phyloP scores from a whole-genome alignment of 768 basidiomycete species.

The Mycena alexandri region DNA sequence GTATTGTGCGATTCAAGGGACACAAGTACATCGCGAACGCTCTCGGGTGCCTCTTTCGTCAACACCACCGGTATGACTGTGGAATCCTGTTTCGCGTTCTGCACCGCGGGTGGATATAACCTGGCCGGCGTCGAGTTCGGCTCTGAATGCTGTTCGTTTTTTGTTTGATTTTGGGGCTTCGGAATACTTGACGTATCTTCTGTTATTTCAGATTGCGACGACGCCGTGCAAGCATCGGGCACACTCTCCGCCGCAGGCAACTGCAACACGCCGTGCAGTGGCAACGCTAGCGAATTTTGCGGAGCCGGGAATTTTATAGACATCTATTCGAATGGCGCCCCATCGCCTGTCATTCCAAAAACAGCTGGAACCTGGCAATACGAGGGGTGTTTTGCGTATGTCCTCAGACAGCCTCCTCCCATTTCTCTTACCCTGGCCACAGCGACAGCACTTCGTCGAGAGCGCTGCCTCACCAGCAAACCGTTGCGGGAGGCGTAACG shows the following conservation, averaged over 20 bases:
- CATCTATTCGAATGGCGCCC: conserved; percentile 58
- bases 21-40: conserved; percentile 55
- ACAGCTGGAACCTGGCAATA: conserved; percentile 62
- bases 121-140: conserved; percentile 66
- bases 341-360: conserved; percentile 53
- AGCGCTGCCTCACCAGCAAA: conserved; percentile 29
- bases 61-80: conserved; percentile 60
- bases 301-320: conserved; percentile 59
- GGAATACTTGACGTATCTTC: background rate
- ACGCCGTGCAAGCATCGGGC: conserved; percentile 50
- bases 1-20: conserved; percentile 48
- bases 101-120: conserved; percentile 47
- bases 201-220: conserved; percentile 55
- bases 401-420: background rate
- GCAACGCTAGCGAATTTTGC: conserved; percentile 56
- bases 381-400: conserved; percentile 63
- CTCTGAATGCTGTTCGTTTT: conserved; percentile 63
- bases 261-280: conserved; percentile 59
- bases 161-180: background rate
- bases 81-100: conserved; percentile 36
- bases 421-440: conserved; percentile 3
- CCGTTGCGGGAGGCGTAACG: conserved; percentile 47
- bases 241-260: conserved; percentile 42
- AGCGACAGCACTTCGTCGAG: conserved; percentile 25
- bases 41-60: conserved; percentile 52